Percentiles rank a stretch among this genome's conserved stretches.
Evolutionary conservation across 208 protist species (phyloP).

Genomic region (Crithidia mellificae): DNA sequence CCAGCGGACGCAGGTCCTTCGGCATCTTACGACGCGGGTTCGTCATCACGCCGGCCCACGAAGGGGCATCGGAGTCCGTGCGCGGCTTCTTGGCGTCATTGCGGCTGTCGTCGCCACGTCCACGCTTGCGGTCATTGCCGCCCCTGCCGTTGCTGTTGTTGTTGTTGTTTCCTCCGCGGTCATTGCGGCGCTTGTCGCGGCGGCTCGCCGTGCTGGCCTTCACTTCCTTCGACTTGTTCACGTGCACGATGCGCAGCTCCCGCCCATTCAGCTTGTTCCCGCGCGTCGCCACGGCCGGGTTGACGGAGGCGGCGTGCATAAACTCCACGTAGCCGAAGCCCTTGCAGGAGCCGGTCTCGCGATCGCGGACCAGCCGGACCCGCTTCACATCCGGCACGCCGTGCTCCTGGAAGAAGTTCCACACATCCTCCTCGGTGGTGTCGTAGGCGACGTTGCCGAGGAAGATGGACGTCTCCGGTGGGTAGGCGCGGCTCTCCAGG

Average conservation of each 20-base stretch:
- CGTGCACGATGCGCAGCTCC: slow-evolving; percentile 83
- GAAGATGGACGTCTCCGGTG: slow-evolving; percentile 87
- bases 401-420: slow-evolving; percentile 82
- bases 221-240: slow-evolving; percentile 83
- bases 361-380: slow-evolving; percentile 84
- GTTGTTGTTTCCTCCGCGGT: slow-evolving; percentile 2
- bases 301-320: slow-evolving; percentile 45
- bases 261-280: slow-evolving; percentile 71
- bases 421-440: slow-evolving; percentile 81
- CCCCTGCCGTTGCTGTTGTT: neutral
- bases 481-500: slow-evolving; percentile 59
- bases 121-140: slow-evolving; percentile 23
- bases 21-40: slow-evolving; percentile 89
- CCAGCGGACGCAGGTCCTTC: slow-evolving; percentile 73
- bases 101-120: slow-evolving; percentile 7
- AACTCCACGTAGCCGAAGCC: slow-evolving; percentile 93
- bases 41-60: slow-evolving; percentile 85
- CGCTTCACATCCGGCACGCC: slow-evolving; percentile 80
- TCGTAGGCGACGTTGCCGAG: slow-evolving; percentile 88
- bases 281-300: slow-evolving; percentile 63
- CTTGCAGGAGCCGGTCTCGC: slow-evolving; percentile 81
- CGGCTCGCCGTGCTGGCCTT: slow-evolving; percentile 53
- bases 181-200: slow-evolving; percentile 61
- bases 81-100: slow-evolving; percentile 33
- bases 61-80: slow-evolving; percentile 26